Evolutionary conservation across 2,329 filamentous ascomycete species (phyloP).

Genomic region (Diaporthe sp.): DNA sequence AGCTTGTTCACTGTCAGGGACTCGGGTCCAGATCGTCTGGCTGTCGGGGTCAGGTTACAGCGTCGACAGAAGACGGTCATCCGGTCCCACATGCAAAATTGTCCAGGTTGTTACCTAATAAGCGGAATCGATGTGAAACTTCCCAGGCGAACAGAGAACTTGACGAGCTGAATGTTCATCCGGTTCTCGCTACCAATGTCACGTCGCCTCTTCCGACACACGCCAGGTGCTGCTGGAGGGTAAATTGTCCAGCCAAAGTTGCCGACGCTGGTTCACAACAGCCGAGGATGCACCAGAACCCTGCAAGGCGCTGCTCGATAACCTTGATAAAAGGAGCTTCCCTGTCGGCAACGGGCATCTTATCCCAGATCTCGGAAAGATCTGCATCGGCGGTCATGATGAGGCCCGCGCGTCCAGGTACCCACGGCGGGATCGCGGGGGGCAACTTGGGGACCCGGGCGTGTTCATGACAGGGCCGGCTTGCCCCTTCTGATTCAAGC

Average conservation of each 20-base stretch:
- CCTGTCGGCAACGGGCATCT: background rate
- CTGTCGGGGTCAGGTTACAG: background rate
- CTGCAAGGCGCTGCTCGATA: slow-evolving; percentile 26
- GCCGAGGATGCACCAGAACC: slow-evolving; percentile 15
- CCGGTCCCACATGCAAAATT: background rate
- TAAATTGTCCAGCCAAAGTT: background rate
- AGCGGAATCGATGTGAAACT: background rate
- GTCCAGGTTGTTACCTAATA: background rate
- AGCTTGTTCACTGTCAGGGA: background rate
- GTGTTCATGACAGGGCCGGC: background rate
- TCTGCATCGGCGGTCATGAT: slow-evolving; percentile 29
- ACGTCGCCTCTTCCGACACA: background rate
- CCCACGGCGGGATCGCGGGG: slow-evolving; percentile 24
- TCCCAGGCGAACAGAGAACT: background rate
- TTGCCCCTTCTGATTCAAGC: background rate
- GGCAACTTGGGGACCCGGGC: background rate
- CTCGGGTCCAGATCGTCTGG: background rate
- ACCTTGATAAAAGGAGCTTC: slow-evolving; percentile 25
- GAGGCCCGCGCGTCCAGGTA: background rate
- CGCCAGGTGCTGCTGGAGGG: background rate
- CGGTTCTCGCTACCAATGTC: background rate
- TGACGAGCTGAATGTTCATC: slow-evolving; percentile 18
- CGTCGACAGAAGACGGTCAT: background rate
- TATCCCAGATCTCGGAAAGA: slow-evolving; percentile 29
- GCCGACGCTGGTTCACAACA: slow-evolving; percentile 8